Evolutionary conservation across 2,329 filamentous ascomycete genomes (phyloP).

Genomic region (Grosmannia huntii): DNA sequence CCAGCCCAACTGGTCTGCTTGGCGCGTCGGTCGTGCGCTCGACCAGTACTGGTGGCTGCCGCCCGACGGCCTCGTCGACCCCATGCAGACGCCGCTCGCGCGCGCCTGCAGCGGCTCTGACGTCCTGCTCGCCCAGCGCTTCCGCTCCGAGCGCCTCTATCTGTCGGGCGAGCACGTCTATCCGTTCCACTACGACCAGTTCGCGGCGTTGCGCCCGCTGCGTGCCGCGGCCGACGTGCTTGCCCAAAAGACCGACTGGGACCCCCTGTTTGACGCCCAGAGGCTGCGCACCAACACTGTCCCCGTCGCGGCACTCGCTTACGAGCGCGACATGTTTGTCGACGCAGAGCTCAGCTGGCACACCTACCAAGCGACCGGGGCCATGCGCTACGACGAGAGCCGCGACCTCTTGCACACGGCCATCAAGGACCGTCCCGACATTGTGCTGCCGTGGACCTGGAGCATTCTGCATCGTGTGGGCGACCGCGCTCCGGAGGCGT

Average conservation of each 20-base stretch:
- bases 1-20: slow-evolving; percentile 9
- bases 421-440: slow-evolving; percentile 4
- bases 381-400: neutral
- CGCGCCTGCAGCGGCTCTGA: neutral
- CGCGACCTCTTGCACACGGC: slow-evolving; percentile 8
- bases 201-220: slow-evolving; percentile 7
- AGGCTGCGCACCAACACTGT: slow-evolving; percentile 9
- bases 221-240: slow-evolving; percentile 5
- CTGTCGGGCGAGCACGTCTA: slow-evolving; percentile 15
- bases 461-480: neutral
- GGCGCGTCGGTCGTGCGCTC: neutral
- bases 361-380: neutral
- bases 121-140: neutral
- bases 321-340: slow-evolving; percentile 10
- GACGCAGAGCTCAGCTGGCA: slow-evolving; percentile 1
- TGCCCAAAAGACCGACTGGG: slow-evolving; percentile 5
- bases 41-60: slow-evolving; percentile 10
- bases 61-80: neutral
- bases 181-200: slow-evolving; percentile 13
- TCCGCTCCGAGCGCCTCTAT: slow-evolving; percentile 6
- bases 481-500: neutral
- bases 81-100: neutral
- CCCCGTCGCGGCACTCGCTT: slow-evolving; percentile 8
- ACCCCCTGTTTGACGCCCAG: slow-evolving; percentile 3
- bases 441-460: neutral